Evolutionary conservation across 1,139 yeast genomes (phyloP), one percentile per base, ranked within the genome.

Genomic region (Scheffersomyces quercinus): DNA sequence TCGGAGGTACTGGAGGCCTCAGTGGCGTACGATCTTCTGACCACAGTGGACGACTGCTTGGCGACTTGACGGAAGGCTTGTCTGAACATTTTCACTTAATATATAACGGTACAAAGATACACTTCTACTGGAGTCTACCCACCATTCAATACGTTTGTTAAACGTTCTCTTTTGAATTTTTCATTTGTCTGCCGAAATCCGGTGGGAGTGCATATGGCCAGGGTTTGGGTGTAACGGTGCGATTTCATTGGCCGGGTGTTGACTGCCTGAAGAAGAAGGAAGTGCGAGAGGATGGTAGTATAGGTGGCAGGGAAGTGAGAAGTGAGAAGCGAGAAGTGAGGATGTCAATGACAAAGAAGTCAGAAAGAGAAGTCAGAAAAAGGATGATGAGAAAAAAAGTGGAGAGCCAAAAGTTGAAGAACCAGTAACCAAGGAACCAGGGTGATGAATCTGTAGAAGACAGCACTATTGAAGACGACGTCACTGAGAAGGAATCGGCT

Each of bases 11-110:
- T 42, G 50, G 85, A 78, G 46, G 83, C 85, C 54, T 88, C 96
- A 64, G 93, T 96, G 60, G 97, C 97, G 63, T 89, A 88, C 50
- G 86, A 77, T 83, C 96, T 87, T 68, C 81, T 84, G 55, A 83
- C 82, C 52, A 78, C 76, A 60, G 74, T 64, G 62, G 79, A 68
- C 52, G 83, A 75, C 62, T 82, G 83, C 71, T 85, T 82, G 58
- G 85, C 78, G 59, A 81, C 78, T 65, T 84, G 76, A 75, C 83
- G 82, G 59, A 81, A 67, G 53, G 83, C 71, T 71, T 77, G 81
- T 82, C 88, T 83, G 72, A 83, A 83, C 89, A 83, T 83, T 52
- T 52, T 13, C 69, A 31, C 40, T 37, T 15, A 33, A 13, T 14
- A 13, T n/a, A 14, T 33, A n/a, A n/a, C 36, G 20, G 20, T 1